phyloP scores from a whole-genome alignment of 1,284 basidiomycete species.

The Ganoderma meredithae region DNA sequence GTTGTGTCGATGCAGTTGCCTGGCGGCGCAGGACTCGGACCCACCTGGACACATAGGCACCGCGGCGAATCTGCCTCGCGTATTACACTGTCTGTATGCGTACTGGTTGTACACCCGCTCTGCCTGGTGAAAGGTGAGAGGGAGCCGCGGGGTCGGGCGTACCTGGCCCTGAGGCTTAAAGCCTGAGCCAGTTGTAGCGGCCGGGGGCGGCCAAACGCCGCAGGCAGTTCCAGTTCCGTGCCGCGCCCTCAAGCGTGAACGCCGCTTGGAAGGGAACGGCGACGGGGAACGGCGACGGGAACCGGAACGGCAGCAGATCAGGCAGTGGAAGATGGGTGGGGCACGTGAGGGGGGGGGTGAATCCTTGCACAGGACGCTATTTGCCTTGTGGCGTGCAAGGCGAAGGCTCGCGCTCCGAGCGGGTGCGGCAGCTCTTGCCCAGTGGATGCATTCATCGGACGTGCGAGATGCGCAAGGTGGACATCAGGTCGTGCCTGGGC shows the following conservation, averaged over 20 bases:
- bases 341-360: neutral
- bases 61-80: neutral
- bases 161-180: neutral
- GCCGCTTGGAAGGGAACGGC: neutral
- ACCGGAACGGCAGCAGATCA: neutral
- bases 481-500: neutral
- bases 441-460: neutral
- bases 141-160: neutral
- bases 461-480: constrained; percentile 7
- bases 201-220: constrained; percentile 3
- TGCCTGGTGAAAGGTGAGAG: neutral
- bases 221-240: neutral
- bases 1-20: neutral
- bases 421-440: neutral
- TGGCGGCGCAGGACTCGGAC: neutral
- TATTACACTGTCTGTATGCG: neutral
- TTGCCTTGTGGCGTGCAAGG: neutral
- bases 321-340: neutral
- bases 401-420: neutral
- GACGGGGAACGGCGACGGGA: too few relatives aligned
- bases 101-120: neutral
- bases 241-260: neutral
- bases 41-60: constrained; percentile 6
- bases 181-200: neutral
- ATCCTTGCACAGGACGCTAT: neutral